Conservation (phyloP, 805 yeast genomes). For the Hanseniaspora thailandica region DNA sequence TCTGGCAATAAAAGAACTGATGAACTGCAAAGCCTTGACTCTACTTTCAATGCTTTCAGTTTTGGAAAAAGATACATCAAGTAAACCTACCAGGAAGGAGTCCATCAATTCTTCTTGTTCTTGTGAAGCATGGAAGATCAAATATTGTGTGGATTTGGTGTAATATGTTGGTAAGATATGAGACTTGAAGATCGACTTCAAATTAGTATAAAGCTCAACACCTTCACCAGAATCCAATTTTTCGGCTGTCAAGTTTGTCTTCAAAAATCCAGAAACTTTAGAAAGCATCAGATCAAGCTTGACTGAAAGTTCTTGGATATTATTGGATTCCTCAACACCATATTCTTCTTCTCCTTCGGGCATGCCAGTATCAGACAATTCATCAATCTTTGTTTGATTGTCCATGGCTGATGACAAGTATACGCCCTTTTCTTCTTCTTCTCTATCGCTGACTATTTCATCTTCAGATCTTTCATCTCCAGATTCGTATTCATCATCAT, state of each 20-base stretch:
- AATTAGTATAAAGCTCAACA: constrained; percentile 54
- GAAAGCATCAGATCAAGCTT: constrained; percentile 65
- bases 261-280: constrained; percentile 42
- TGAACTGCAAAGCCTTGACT: constrained; percentile 81
- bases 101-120: constrained; percentile 73
- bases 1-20: constrained; percentile 81
- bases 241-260: constrained; percentile 38
- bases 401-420: constrained; percentile 1
- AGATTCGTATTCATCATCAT: constrained; percentile 18
- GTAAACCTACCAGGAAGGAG: constrained; percentile 65
- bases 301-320: constrained; percentile 41
- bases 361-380: constrained; percentile 17
- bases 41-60: constrained; percentile 60
- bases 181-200: constrained; percentile 65
- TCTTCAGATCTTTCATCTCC: not conserved
- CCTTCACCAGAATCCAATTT: constrained; percentile 52
- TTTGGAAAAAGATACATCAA: constrained; percentile 70
- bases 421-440: constrained; percentile 23
- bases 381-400: not conserved
- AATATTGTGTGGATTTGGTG: constrained; percentile 77
- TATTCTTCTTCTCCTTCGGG: constrained; percentile 38
- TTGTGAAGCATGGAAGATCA: constrained; percentile 71
- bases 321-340: constrained; percentile 36
- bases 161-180: constrained; percentile 85
- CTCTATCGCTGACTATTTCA: constrained; percentile 15